These are phyloP conservation scores for Thielaviopsis populi DNA, from an alignment of 2,329 filamentous ascomycete species.

Conservation along the genomic window DNA sequence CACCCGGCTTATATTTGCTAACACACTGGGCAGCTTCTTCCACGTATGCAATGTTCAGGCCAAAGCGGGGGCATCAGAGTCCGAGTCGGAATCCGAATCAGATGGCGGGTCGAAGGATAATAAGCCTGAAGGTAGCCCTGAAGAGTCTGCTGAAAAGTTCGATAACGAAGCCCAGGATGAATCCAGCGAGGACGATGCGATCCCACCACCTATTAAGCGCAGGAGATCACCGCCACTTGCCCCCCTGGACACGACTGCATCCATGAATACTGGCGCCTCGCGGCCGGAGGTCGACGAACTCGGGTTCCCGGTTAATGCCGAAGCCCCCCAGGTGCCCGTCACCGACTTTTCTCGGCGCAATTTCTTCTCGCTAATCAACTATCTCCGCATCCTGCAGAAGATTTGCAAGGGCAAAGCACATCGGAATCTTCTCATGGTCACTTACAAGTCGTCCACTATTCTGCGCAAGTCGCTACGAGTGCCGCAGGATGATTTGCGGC, in stretches of 20 bases:
- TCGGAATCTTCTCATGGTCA: conserved; percentile 80
- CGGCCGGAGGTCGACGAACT: conserved; percentile 68
- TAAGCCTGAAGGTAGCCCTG: not conserved
- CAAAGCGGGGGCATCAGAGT: conserved; percentile 22
- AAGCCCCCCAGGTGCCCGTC: conserved; percentile 59
- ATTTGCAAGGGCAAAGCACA: conserved; percentile 93
- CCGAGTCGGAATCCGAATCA: not conserved
- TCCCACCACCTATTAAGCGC: conserved; percentile 66
- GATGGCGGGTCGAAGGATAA: not conserved
- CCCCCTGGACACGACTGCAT: conserved; percentile 19
- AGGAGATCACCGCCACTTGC: conserved; percentile 33
- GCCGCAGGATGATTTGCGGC: conserved; percentile 69
- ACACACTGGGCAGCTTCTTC: conserved; percentile 53
- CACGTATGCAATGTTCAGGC: conserved; percentile 68
- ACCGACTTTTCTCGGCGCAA: conserved; percentile 86
- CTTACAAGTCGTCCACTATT: conserved; percentile 89
- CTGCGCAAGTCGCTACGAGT: conserved; percentile 83
- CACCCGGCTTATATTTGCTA: not conserved
- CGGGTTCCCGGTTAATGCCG: conserved; percentile 54
- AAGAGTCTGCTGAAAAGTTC: not conserved
- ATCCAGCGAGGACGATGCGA: conserved; percentile 60
- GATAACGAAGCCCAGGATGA: conserved; percentile 19
- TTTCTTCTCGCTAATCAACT: conserved; percentile 91
- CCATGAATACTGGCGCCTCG: not conserved
- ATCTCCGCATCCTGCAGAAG: conserved; percentile 91